Base-by-base conservation (phyloP, 192 early-diverging fungal species). In the Linnemannia elongata region DNA sequence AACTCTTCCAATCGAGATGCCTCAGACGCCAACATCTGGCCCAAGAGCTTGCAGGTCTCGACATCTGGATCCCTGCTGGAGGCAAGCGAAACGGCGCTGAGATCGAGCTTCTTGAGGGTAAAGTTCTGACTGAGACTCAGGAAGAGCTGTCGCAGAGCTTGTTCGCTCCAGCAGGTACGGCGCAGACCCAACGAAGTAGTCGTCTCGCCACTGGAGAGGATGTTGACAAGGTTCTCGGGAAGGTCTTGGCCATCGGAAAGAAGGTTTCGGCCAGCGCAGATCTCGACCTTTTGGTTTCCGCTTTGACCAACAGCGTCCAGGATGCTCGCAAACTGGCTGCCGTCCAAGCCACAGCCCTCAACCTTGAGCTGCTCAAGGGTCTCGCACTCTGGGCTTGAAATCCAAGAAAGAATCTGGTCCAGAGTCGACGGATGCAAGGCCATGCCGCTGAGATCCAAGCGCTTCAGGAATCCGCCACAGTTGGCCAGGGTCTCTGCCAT, bases 131-230 rank as follows among this genome's bases (percentile, higher is more conserved):
- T 85, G 57, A 92, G 41, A 55, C 76, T 77, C 57, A 89, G 75
- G 77, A 92, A 83, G 15, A 92, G 77, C 47, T 92, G 89, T 41
- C 90, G 85, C 39, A 92, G 42, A 13, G 89, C 80, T 33, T 79
- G 77, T 52, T 92, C 91, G 38, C 90, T 90, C 91, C 91, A 92
- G 41, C 90, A 89, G 38, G 86, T 85, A 41, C 80, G 77, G 7
- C 87, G 77, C n/a, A 92, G 76, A 18, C 88, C 83, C 44, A 92
- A 24, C 3, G 89, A 90, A 2, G 49, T 66, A 5, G 91, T 82
- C 2, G 88, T 89, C 47, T 87, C 87, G 18, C 84, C 79, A 27
- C 82, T 85, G 74, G 88, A 73, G 33, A 91, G 72, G 17, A 88
- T 71, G 60, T 75, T 82, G 35, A 82, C 81, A 41, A 91, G 79